Evolutionary conservation across 83 land plant genomes (phyloP), one percentile per base, ranked within the genome.

Genomic region (Diphasiastrum complanatum): DNA sequence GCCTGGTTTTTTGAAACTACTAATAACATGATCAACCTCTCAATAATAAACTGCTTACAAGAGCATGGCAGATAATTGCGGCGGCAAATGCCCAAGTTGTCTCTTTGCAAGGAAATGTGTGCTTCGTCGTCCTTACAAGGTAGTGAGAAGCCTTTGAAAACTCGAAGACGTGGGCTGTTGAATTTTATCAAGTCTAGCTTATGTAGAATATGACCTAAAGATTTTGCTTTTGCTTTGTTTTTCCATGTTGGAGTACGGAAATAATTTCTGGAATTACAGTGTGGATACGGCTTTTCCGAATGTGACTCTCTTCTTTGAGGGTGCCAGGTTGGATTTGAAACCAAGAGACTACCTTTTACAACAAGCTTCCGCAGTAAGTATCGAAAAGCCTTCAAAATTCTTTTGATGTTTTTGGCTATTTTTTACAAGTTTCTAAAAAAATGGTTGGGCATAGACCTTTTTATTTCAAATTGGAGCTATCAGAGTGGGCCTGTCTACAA

Each of bases 331-430:
- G 89, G 45, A 66, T 12, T 70, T 84, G 50, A 68, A 69, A 23
- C 80, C 89, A 29, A 56, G 67, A 33, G 78, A 81, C 48, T 84
- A 84, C 55, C 85, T 84, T 54, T 5, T 84, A 43, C 80, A 70
- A 60, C 78, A 78, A 43, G 72, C 41, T 27, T 69, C 76, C 29
- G 34, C 64, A 50, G 79, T 78, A 51, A 79, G 80, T 72, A 60
- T 25, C 20, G 12, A 29, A 12, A 20, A n/a, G 27, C 5, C 47
- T 18, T 29, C 33, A 63, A 12, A 25, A 18, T 59, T n/a, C 32
- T 36, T n/a, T n/a, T n/a, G n/a, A n/a, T n/a, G n/a, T n/a, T n/a
- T n/a, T n/a, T n/a, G n/a, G n/a, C n/a, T n/a, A n/a, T n/a, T n/a
- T n/a, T n/a, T n/a, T n/a, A n/a, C n/a, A n/a, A n/a, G n/a, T n/a